Percentiles rank a stretch among this genome's conserved stretches.
Conservation (phyloP, 2,329 filamentous ascomycete genomes). For the Talaromyces sp. region DNA sequence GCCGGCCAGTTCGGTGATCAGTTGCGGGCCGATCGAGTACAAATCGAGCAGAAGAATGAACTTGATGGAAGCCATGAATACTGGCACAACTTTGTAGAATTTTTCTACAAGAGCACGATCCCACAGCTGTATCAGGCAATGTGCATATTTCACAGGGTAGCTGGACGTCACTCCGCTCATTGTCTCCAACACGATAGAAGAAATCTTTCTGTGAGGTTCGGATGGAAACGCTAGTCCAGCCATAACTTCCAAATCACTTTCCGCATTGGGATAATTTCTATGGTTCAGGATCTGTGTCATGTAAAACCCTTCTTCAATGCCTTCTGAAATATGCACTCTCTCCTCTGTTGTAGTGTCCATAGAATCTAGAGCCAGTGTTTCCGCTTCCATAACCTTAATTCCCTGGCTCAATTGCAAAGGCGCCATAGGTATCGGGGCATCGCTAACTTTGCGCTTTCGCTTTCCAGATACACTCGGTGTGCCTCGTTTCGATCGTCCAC, state of each 20-base stretch:
- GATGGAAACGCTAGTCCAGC: slow-evolving; percentile 53
- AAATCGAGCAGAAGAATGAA: slow-evolving; percentile 41
- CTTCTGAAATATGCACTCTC: slow-evolving; percentile 1
- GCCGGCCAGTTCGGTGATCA: slow-evolving; percentile 38
- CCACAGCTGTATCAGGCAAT: slow-evolving; percentile 54
- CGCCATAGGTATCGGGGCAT: slow-evolving; percentile 48
- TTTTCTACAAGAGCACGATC: slow-evolving; percentile 53
- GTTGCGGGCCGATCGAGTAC: slow-evolving; percentile 31
- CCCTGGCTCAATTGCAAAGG: slow-evolving; percentile 42
- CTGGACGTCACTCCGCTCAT: slow-evolving; percentile 43
- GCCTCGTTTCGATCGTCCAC: slow-evolving; percentile 45
- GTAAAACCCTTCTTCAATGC: slow-evolving; percentile 35
- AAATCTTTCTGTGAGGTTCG: slow-evolving; percentile 46
- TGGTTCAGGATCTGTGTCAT: slow-evolving; percentile 57
- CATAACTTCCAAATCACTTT: slow-evolving; percentile 55
- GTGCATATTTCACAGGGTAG: slow-evolving; percentile 49
- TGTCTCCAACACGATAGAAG: slow-evolving; percentile 53
- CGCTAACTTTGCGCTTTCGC: slow-evolving; percentile 52
- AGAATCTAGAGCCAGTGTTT: slow-evolving; percentile 22
- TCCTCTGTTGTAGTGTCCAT: slow-evolving; percentile 16
- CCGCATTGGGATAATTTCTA: slow-evolving; percentile 45
- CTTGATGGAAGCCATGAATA: slow-evolving; percentile 41
- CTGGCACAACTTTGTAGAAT: slow-evolving; percentile 43
- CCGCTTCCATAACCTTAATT: slow-evolving; percentile 9
- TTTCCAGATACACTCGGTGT: slow-evolving; percentile 58